These are phyloP conservation scores for Hypoxylon rubiginosum DNA, from an alignment of 2,329 filamentous ascomycete genomes.

Conservation along the genomic window DNA sequence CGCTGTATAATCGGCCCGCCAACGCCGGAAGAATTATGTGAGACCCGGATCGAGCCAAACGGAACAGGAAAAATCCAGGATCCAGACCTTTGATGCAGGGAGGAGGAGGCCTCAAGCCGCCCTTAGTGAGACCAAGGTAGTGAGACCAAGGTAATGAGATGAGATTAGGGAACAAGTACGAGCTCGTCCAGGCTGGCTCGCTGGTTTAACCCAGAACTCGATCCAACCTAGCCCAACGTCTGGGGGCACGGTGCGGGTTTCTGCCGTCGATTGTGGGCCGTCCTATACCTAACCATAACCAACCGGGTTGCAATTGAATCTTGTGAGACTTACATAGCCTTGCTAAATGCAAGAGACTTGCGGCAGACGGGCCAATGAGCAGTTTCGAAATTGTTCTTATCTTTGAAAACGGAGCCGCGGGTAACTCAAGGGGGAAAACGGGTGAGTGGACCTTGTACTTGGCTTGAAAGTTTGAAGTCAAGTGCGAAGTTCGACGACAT, in stretches of 20 bases:
- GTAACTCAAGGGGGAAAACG: conserved; percentile 15
- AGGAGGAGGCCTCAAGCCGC: conserved; percentile 16
- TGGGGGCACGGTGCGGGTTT: conserved; percentile 29
- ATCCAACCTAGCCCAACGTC: conserved; percentile 19
- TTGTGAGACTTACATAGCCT: conserved; percentile 34
- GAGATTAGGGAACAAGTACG: not conserved
- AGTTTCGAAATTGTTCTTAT: conserved; percentile 20
- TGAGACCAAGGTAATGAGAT: conserved; percentile 10
- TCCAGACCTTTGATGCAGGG: conserved; percentile 13
- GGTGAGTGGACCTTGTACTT: conserved; percentile 30
- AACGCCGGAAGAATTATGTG: conserved; percentile 29
- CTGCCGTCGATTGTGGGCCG: conserved; percentile 27
- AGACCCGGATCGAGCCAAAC: conserved; percentile 14
- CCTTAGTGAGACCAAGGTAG: conserved; percentile 4
- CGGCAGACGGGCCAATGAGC: conserved; percentile 24
- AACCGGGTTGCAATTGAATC: conserved; percentile 19
- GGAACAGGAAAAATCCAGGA: conserved; percentile 27
- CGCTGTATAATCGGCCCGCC: conserved; percentile 39
- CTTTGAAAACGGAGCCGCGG: conserved; percentile 21
- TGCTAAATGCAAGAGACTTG: conserved; percentile 20
- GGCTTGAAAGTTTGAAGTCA: conserved; percentile 10
- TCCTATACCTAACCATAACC: conserved; percentile 6
- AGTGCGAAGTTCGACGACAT: conserved; percentile 21
- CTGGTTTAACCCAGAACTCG: conserved; percentile 14
- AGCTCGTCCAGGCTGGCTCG: conserved; percentile 7